A percentile compares a stretch with the other conserved stretches of the same genome.
These are phyloP conservation scores for Apiospora rasikravindrae DNA, from an alignment of 2,329 filamentous ascomycete species.

Conservation along the genomic window DNA sequence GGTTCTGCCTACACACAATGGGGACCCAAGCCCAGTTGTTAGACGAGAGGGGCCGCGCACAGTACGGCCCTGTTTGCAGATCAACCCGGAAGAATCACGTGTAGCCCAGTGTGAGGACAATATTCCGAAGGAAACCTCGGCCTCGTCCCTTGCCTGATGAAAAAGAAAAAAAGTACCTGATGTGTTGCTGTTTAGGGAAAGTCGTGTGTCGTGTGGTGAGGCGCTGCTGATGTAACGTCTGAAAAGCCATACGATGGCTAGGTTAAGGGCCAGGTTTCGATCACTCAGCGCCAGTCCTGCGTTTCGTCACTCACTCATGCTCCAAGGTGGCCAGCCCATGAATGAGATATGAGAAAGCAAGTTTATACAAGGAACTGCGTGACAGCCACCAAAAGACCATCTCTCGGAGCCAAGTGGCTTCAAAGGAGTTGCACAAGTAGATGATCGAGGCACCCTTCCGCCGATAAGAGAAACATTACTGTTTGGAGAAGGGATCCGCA, in stretches of 20 bases:
- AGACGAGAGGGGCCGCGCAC: not conserved
- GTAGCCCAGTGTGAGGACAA: not conserved
- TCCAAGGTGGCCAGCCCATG: not conserved
- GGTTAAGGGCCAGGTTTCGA: not conserved
- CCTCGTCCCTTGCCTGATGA: not conserved
- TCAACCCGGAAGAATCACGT: slow-evolving; percentile 3
- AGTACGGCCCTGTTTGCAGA: not conserved
- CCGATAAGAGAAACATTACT: slow-evolving; percentile 14
- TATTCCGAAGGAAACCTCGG: not conserved
- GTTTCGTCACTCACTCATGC: not conserved
- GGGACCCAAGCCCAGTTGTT: not conserved
- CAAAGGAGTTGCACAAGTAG: not conserved
- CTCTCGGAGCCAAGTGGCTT: not conserved
- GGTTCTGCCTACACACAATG: not conserved
- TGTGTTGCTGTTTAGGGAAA: not conserved
- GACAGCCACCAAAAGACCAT: not conserved
- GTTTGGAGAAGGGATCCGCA: not conserved
- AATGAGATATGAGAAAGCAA: slow-evolving; percentile 1
- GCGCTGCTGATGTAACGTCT: not conserved
- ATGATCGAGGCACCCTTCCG: not conserved
- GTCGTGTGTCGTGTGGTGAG: not conserved
- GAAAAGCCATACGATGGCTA: not conserved
- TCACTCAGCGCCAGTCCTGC: not conserved
- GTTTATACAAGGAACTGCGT: slow-evolving; percentile 6
- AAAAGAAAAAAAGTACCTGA: not conserved